phyloP scores from a whole-genome alignment of 495 filamentous ascomycete species.

The Glutinoglossum americanum region DNA sequence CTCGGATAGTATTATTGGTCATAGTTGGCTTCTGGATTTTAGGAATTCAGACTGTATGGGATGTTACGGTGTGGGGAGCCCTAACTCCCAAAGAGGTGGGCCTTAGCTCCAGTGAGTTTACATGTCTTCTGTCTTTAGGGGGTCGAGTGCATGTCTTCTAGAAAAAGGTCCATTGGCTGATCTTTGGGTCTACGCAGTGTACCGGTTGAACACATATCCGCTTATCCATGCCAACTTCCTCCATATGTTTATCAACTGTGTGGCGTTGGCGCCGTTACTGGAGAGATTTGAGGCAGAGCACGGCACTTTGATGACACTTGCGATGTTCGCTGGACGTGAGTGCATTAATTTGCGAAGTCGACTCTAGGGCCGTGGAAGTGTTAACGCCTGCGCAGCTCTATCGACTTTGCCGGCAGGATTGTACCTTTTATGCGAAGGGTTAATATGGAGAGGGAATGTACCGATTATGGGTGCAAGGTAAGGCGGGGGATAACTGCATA shows the following conservation, averaged over 20 bases:
- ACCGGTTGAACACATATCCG: slow-evolving; percentile 82
- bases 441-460: slow-evolving; percentile 39
- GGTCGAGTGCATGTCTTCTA: not conserved
- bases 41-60: slow-evolving; percentile 40
- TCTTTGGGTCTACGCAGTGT: slow-evolving; percentile 32
- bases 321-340: slow-evolving; percentile 79
- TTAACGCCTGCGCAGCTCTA: slow-evolving; percentile 30
- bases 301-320: slow-evolving; percentile 66
- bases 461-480: slow-evolving; percentile 68
- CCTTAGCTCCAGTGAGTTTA: slow-evolving; percentile 47
- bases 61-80: slow-evolving; percentile 50
- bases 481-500: slow-evolving; percentile 9
- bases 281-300: slow-evolving; percentile 88
- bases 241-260: slow-evolving; percentile 55
- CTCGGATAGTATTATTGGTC: slow-evolving; percentile 46
- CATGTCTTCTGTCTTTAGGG: not conserved
- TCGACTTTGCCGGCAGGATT: slow-evolving; percentile 55
- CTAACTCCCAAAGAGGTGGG: slow-evolving; percentile 56
- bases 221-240: slow-evolving; percentile 65
- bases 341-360: slow-evolving; percentile 8
- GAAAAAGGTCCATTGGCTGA: not conserved
- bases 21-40: slow-evolving; percentile 48
- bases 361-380: not conserved
- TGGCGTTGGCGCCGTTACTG: slow-evolving; percentile 63
- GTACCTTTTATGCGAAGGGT: slow-evolving; percentile 49